A percentile compares a stretch with the other conserved stretches of the same genome.
phyloP scores from a whole-genome alignment of 352 stramenopile species.

The Phytophthora cactorum region DNA sequence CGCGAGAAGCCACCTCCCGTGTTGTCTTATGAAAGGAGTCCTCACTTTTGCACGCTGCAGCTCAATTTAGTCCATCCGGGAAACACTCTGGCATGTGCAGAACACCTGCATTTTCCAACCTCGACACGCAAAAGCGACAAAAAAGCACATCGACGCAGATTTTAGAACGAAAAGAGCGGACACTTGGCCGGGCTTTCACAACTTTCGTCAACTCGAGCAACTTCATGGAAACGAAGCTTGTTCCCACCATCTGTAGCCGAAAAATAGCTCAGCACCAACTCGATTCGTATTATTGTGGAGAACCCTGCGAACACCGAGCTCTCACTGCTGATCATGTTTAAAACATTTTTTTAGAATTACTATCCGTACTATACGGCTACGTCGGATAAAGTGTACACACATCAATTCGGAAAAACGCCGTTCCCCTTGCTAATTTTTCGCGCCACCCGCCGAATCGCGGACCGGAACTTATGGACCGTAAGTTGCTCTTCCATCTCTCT shows the following conservation, averaged over 20 bases:
- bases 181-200: constrained; percentile 13
- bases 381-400: not conserved
- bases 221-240: constrained; percentile 14
- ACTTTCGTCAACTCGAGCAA: constrained; percentile 16
- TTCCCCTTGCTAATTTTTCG: constrained; percentile 19
- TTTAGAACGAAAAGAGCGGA: constrained; percentile 21
- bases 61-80: constrained; percentile 22
- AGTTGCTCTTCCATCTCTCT: not conserved
- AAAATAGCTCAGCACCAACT: not conserved
- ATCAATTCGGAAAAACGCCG: not conserved
- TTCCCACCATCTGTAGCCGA: constrained; percentile 18
- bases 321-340: not conserved
- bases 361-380: too few relatives aligned
- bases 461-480: not conserved
- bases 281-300: too few relatives aligned
- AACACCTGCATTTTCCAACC: constrained; percentile 30
- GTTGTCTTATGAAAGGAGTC: constrained; percentile 20
- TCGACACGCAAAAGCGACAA: constrained; percentile 20
- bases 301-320: too few relatives aligned
- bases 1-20: constrained; percentile 1
- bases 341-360: too few relatives aligned
- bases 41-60: constrained; percentile 29
- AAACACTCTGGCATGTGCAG: constrained; percentile 31
- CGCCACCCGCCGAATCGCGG: not conserved
- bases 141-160: constrained; percentile 30